Conservation (phyloP, 768 basidiomycete genomes). For the Tylopilus sp. region DNA sequence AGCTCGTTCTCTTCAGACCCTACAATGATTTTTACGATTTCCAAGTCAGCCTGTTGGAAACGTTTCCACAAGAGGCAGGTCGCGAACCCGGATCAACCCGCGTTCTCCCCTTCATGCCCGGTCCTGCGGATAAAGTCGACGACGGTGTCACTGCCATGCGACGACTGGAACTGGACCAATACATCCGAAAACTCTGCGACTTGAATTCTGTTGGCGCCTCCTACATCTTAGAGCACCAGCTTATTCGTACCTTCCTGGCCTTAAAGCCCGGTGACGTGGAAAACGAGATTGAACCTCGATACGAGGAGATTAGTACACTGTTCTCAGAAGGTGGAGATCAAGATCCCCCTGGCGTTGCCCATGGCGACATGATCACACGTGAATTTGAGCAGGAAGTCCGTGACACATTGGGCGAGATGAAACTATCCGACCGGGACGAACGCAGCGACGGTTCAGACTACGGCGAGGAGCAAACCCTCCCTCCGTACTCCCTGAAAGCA, state of each 20-base stretch:
- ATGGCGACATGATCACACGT: conserved; percentile 26
- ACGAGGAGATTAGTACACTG: conserved; percentile 56
- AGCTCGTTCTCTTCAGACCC: conserved; percentile 86
- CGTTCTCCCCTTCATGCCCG: conserved; percentile 96
- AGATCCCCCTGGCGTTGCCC: conserved; percentile 35
- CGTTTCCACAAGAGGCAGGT: conserved; percentile 91
- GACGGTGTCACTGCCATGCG: conserved; percentile 78
- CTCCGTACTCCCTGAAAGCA: conserved; percentile 39
- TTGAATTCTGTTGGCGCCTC: conserved; percentile 64
- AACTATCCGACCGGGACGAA: conserved; percentile 45
- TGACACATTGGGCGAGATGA: conserved; percentile 46
- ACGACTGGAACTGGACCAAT: conserved; percentile 82
- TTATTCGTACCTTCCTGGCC: conserved; percentile 81
- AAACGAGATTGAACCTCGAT: conserved; percentile 58
- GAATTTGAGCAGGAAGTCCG: conserved; percentile 44
- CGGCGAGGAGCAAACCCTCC: conserved; percentile 43
- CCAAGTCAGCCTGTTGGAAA: conserved; percentile 82
- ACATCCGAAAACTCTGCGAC: conserved; percentile 75
- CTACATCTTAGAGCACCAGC: conserved; percentile 76
- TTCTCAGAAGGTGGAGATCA: conserved; percentile 34
- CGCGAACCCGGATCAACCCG: conserved; percentile 61
- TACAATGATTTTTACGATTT: conserved; percentile 99
- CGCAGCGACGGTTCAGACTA: conserved; percentile 66
- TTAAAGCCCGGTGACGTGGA: conserved; percentile 85
- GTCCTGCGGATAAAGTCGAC: conserved; percentile 82